Percentiles rank a stretch among this genome's conserved stretches.
Evolutionary conservation across 2,329 filamentous ascomycete genomes (phyloP).

Genomic region (Venturiaceae sp.): DNA sequence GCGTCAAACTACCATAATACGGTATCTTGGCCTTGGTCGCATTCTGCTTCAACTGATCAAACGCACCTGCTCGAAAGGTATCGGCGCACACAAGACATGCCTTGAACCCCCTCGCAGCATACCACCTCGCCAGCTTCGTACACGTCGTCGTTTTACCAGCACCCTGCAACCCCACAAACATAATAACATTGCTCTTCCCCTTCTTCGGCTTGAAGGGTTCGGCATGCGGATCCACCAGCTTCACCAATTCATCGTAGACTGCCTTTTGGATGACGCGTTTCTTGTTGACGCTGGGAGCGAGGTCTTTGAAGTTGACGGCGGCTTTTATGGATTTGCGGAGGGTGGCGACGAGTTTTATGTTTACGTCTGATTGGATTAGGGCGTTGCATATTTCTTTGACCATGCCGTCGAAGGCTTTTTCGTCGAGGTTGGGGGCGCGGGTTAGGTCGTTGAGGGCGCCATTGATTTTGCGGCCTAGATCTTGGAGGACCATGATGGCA

Average conservation of each 20-base stretch:
- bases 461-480: conserved; percentile 97
- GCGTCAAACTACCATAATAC: conserved; percentile 93
- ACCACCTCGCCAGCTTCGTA: conserved; percentile 92
- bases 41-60: conserved; percentile 98
- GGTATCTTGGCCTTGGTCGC: conserved; percentile 98
- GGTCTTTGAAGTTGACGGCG: conserved; percentile 88
- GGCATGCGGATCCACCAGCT: conserved; percentile 89
- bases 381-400: conserved; percentile 96
- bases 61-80: conserved; percentile 96
- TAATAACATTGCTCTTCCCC: conserved; percentile 91
- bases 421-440: conserved; percentile 83
- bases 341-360: conserved; percentile 82
- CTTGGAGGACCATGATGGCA: conserved; percentile 85
- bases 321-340: conserved; percentile 88
- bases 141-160: conserved; percentile 97
- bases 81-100: conserved; percentile 93
- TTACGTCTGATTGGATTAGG: conserved; percentile 93
- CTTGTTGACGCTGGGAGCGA: conserved; percentile 89
- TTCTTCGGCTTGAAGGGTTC: conserved; percentile 97
- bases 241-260: conserved; percentile 93
- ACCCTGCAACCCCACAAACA: conserved; percentile 98
- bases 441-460: conserved; percentile 90
- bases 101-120: conserved; percentile 87
- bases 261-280: conserved; percentile 95
- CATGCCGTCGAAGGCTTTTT: conserved; percentile 98